Conservation (phyloP, 2,329 filamentous ascomycete species). For the Microdochium nivale region DNA sequence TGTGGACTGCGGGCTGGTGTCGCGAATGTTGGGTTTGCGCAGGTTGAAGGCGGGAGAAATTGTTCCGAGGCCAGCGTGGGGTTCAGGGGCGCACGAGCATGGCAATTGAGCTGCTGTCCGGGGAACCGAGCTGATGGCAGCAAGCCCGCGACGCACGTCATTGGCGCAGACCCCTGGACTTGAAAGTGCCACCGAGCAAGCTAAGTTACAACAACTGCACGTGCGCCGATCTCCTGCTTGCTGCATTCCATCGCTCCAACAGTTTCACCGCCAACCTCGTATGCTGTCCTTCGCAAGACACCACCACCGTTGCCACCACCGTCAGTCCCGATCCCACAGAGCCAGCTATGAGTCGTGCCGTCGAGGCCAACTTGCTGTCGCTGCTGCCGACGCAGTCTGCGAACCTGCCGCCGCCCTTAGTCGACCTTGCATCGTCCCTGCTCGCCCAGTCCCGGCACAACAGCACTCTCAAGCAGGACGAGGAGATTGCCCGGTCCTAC, state of each 20-base stretch:
- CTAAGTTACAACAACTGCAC: too few relatives aligned
- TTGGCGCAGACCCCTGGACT: background rate
- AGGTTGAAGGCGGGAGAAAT: background rate
- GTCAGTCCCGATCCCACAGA: too few relatives aligned
- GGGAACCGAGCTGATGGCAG: background rate
- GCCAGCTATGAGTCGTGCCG: slow-evolving; percentile 58
- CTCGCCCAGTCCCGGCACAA: slow-evolving; percentile 73
- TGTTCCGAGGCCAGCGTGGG: background rate
- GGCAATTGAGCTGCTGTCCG: background rate
- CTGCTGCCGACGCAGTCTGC: slow-evolving; percentile 66
- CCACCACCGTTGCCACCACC: too few relatives aligned
- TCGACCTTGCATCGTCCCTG: slow-evolving; percentile 63
- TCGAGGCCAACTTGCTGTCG: slow-evolving; percentile 65
- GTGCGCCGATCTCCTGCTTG: too few relatives aligned
- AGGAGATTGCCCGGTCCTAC: slow-evolving; percentile 79
- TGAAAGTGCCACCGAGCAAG: too few relatives aligned
- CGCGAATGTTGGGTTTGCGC: background rate
- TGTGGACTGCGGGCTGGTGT: background rate
- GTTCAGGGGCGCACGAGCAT: background rate
- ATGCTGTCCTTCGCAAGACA: too few relatives aligned
- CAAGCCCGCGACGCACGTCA: background rate
- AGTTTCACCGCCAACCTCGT: too few relatives aligned
- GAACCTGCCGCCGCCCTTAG: slow-evolving; percentile 57
- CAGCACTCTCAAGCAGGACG: slow-evolving; percentile 70
- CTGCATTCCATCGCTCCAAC: too few relatives aligned